Conservation (phyloP, 257 asterid species). For the Solanum microdontum region DNA sequence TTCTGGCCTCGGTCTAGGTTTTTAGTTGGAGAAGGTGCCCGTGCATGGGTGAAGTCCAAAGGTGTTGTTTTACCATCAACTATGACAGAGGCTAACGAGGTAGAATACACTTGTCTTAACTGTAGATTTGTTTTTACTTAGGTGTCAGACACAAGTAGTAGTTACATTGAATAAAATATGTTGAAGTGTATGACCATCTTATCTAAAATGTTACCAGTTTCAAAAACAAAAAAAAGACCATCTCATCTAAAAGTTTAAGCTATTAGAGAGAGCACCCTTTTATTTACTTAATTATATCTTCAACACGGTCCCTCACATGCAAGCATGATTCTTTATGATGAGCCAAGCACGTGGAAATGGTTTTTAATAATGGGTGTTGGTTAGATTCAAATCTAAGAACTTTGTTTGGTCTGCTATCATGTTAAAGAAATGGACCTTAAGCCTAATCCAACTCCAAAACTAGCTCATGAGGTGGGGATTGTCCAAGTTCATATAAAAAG, state of each 20-base stretch:
- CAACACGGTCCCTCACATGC: background rate
- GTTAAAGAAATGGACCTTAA: no score
- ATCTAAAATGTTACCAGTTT: background rate
- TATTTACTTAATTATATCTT: background rate
- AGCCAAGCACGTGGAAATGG: no score
- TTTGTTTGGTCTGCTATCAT: no score
- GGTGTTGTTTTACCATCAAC: slow-evolving; percentile 37
- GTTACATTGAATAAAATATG: background rate
- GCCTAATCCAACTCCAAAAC: no score
- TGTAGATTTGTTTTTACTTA: background rate
- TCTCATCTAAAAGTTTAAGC: background rate
- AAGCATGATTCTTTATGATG: no score
- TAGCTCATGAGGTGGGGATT: no score
- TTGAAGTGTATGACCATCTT: background rate
- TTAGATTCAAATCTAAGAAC: no score
- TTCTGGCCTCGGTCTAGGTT: slow-evolving; percentile 37
- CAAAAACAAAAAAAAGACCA: background rate
- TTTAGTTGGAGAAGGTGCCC: slow-evolving; percentile 93
- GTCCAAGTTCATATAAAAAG: no score
- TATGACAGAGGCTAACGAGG: slow-evolving; percentile 46
- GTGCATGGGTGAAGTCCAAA: slow-evolving; percentile 77
- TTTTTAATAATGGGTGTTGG: no score
- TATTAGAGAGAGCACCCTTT: background rate
- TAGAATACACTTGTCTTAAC: slow-evolving; percentile 6
- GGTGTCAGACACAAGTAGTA: background rate